Conservation (phyloP, 805 yeast species). For the Kuraishia piskuri region DNA sequence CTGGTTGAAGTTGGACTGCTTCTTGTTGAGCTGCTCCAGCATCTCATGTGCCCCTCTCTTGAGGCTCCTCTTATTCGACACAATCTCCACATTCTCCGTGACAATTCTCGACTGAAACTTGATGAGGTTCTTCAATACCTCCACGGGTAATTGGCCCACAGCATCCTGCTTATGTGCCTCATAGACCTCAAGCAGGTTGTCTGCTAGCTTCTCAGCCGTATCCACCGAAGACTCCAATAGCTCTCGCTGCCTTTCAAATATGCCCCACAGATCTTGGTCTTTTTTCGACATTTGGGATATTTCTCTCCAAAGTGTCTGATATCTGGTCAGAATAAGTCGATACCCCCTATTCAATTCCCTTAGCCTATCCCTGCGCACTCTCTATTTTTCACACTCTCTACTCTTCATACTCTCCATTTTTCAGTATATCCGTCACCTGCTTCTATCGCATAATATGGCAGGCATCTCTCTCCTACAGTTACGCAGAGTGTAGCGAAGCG, state of each 20-base stretch:
- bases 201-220: background rate
- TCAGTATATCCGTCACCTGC: too few species aligned
- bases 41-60: constrained; percentile 8
- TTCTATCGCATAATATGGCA: too few species aligned
- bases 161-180: background rate
- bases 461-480: too few species aligned
- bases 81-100: constrained; percentile 1
- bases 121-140: background rate
- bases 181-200: background rate
- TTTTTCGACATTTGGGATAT: background rate
- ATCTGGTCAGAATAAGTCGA: too few species aligned
- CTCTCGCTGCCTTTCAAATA: background rate
- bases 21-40: constrained; percentile 4
- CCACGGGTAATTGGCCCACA: background rate
- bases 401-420: too few species aligned
- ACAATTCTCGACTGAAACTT: background rate
- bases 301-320: too few species aligned
- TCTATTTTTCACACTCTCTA: too few species aligned
- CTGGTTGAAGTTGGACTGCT: constrained; percentile 7
- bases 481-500: too few species aligned
- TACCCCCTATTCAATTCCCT: too few species aligned
- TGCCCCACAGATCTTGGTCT: background rate
- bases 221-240: background rate
- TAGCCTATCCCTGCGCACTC: too few species aligned
- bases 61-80: constrained; percentile 2